A percentile compares a stretch with the other conserved stretches of the same genome.
Conservation (phyloP, 116 monocot species). For the Iris pallida region DNA sequence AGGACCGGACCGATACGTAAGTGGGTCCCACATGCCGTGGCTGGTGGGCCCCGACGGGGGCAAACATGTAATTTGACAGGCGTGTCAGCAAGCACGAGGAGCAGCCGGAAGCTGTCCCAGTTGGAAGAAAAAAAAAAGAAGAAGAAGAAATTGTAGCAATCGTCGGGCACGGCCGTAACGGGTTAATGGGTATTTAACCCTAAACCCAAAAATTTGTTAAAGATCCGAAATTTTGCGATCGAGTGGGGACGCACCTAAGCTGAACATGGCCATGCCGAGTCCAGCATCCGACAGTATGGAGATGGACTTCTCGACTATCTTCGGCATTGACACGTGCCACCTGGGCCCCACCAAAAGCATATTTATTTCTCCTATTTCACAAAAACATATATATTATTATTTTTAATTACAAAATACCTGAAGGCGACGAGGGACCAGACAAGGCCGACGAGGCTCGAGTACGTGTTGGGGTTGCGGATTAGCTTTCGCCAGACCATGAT, state of each 20-base stretch:
- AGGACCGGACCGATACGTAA: too few species aligned
- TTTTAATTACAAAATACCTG: slow-evolving; percentile 23
- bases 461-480: slow-evolving; percentile 87
- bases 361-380: neutral
- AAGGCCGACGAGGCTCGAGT: slow-evolving; percentile 75
- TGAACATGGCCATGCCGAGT: slow-evolving; percentile 93
- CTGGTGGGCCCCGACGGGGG: too few species aligned
- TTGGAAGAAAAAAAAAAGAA: too few species aligned
- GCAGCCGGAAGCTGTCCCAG: neutral
- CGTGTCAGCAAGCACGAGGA: slow-evolving; percentile 8
- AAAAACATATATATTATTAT: too few species aligned
- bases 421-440: slow-evolving; percentile 78
- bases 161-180: too few species aligned
- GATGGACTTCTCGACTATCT: slow-evolving; percentile 76
- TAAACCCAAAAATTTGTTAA: neutral
- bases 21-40: too few species aligned
- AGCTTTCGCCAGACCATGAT: slow-evolving; percentile 95
- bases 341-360: slow-evolving; percentile 17
- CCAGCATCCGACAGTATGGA: slow-evolving; percentile 81
- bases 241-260: slow-evolving; percentile 51
- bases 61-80: neutral
- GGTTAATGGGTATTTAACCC: neutral
- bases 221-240: neutral
- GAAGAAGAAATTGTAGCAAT: too few species aligned
- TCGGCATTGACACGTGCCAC: slow-evolving; percentile 83